phyloP scores from a whole-genome alignment of 106 monocot species.

The Apostasia ramifera region DNA sequence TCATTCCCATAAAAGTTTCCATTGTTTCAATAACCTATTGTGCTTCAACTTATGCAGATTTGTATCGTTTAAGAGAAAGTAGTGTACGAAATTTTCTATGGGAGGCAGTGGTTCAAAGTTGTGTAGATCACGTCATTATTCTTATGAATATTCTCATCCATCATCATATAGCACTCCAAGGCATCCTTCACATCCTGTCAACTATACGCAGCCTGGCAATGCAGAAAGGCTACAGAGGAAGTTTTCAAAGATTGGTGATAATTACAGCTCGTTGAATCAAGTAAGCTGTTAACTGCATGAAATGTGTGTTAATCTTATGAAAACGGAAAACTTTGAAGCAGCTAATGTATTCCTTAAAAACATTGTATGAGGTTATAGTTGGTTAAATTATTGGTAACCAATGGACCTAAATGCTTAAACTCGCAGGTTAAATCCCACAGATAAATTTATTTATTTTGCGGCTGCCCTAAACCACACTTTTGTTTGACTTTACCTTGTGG shows the following conservation, averaged over 20 bases:
- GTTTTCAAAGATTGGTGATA: constrained; percentile 44
- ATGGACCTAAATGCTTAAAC: too few species aligned
- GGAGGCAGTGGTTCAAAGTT: constrained; percentile 8
- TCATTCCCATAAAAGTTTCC: not conserved
- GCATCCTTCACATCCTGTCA: constrained; percentile 27
- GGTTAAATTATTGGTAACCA: too few species aligned
- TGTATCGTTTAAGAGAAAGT: not conserved
- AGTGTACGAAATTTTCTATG: not conserved
- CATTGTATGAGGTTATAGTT: too few species aligned
- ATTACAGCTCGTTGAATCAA: constrained; percentile 42
- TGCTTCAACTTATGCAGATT: not conserved
- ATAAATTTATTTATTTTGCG: too few species aligned
- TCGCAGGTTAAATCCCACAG: too few species aligned
- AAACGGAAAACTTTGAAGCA: too few species aligned
- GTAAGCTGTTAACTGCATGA: constrained; percentile 11
- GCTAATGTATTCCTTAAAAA: too few species aligned
- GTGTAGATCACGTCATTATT: not conserved
- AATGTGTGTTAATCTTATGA: too few species aligned
- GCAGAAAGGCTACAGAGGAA: constrained; percentile 29
- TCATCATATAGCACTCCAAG: constrained; percentile 12
- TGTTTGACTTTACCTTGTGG: too few species aligned
- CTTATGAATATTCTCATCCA: not conserved
- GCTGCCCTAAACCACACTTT: too few species aligned
- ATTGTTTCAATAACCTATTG: not conserved
- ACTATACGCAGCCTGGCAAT: constrained; percentile 18